A percentile compares a stretch with the other conserved stretches of the same genome.
Conservation (phyloP, 805 yeast species). For the Candida koratica region DNA sequence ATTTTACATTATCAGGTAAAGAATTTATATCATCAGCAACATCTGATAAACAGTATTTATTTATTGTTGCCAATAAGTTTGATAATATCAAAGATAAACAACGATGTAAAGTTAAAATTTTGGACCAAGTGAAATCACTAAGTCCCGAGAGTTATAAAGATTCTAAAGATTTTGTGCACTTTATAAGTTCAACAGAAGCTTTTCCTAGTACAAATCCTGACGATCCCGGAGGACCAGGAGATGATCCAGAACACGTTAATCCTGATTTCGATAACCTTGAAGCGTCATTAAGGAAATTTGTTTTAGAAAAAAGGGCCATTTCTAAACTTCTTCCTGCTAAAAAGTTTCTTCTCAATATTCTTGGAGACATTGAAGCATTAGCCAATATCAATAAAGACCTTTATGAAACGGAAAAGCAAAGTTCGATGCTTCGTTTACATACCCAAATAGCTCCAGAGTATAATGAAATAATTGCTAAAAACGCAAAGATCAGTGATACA, state of each 20-base stretch:
- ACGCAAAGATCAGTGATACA: slow-evolving; percentile 51
- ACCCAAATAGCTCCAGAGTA: slow-evolving; percentile 59
- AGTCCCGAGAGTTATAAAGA: slow-evolving; percentile 91
- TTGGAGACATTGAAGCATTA: slow-evolving; percentile 59
- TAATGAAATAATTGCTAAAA: slow-evolving; percentile 48
- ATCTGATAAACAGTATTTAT: slow-evolving; percentile 83
- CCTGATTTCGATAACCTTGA: slow-evolving; percentile 77
- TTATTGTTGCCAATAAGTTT: slow-evolving; percentile 90
- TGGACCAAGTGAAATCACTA: slow-evolving; percentile 78
- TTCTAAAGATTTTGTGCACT: slow-evolving; percentile 88
- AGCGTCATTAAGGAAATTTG: slow-evolving; percentile 77
- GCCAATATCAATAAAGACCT: slow-evolving; percentile 60
- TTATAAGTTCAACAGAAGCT: slow-evolving; percentile 60
- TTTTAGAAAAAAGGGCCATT: slow-evolving; percentile 81
- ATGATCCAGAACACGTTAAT: slow-evolving; percentile 19
- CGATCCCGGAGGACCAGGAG: slow-evolving; percentile 21
- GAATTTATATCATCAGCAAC: slow-evolving; percentile 91
- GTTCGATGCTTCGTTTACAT: slow-evolving; percentile 37
- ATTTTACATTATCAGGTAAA: slow-evolving; percentile 87
- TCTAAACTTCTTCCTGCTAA: slow-evolving; percentile 92
- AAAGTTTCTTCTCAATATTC: slow-evolving; percentile 69
- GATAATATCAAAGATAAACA: slow-evolving; percentile 81
- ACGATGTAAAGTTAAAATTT: slow-evolving; percentile 69
- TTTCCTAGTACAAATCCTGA: slow-evolving; percentile 25
- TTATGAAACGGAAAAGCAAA: slow-evolving; percentile 46